phyloP scores from a whole-genome alignment of 2,329 filamentous ascomycete species.

The Scedosporium apiospermum region DNA sequence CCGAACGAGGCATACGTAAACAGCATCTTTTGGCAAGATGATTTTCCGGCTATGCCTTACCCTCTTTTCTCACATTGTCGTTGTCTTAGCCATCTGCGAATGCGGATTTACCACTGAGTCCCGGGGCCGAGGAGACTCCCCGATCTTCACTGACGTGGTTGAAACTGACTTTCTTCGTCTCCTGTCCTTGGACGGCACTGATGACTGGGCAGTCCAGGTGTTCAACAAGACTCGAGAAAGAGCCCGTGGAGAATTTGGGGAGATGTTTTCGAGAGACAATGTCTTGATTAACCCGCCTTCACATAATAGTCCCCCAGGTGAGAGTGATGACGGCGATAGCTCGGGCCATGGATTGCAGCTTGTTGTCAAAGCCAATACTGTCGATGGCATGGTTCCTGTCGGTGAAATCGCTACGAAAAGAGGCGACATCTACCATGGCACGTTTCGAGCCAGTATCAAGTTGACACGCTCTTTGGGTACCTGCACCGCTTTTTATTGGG shows the following conservation, averaged over 20 bases:
- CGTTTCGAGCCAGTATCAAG: slow-evolving; percentile 59
- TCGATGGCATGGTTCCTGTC: slow-evolving; percentile 44
- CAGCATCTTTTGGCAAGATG: no score
- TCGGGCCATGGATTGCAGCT: slow-evolving; percentile 44
- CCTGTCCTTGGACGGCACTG: slow-evolving; percentile 34
- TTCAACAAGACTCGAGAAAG: slow-evolving; percentile 54
- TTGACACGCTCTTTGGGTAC: slow-evolving; percentile 53
- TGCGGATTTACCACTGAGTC: slow-evolving; percentile 59
- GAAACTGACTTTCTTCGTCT: slow-evolving; percentile 63
- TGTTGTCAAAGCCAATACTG: slow-evolving; percentile 35
- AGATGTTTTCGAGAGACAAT: slow-evolving; percentile 49
- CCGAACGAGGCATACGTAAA: no score
- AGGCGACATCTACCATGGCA: slow-evolving; percentile 58
- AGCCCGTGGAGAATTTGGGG: slow-evolving; percentile 56
- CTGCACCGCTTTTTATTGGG: slow-evolving; percentile 73
- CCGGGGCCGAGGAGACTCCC: slow-evolving; percentile 24
- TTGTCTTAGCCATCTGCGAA: slow-evolving; percentile 45
- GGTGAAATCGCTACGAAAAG: slow-evolving; percentile 56
- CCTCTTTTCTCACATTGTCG: neutral
- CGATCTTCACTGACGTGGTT: slow-evolving; percentile 58
- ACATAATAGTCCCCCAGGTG: slow-evolving; percentile 13
- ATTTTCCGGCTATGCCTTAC: no score
- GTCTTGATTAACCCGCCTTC: slow-evolving; percentile 33
- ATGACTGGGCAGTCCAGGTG: slow-evolving; percentile 56
- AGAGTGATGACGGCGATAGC: no score